Conservation (phyloP, 495 filamentous ascomycete species). For the Niebla homalea region DNA sequence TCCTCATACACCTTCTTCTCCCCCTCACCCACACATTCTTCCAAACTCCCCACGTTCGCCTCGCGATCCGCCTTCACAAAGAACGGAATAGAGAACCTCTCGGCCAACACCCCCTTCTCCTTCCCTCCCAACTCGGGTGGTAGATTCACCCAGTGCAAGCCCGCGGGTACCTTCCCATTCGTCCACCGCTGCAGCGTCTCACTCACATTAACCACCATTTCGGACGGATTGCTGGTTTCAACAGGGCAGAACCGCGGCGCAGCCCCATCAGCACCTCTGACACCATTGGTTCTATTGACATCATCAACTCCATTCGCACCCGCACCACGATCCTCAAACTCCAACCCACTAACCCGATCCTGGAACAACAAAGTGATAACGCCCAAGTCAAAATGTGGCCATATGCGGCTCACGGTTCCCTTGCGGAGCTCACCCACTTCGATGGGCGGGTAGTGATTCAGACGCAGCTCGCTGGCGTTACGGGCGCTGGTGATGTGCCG, state of each 20-base stretch:
- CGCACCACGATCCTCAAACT: slow-evolving; percentile 27
- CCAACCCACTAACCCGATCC: slow-evolving; percentile 31
- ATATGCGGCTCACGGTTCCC: slow-evolving; percentile 21
- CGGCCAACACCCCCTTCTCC: not conserved
- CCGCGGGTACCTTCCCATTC: slow-evolving; percentile 6
- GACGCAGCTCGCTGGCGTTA: slow-evolving; percentile 20
- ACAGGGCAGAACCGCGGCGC: slow-evolving; percentile 27
- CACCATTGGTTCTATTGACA: no score
- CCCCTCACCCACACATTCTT: not conserved
- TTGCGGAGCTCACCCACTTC: slow-evolving; percentile 12
- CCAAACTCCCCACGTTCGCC: not conserved
- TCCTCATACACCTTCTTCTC: not conserved
- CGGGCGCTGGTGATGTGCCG: not conserved
- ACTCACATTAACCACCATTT: slow-evolving; percentile 35
- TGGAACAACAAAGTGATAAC: slow-evolving; percentile 38
- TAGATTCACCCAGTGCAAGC: slow-evolving; percentile 7
- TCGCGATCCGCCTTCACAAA: slow-evolving; percentile 5
- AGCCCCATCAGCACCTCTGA: no score
- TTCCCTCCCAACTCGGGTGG: not conserved
- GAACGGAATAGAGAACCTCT: not conserved
- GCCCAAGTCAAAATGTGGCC: slow-evolving; percentile 34
- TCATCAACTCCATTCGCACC: slow-evolving; percentile 11
- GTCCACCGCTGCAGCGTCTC: slow-evolving; percentile 15
- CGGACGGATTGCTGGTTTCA: slow-evolving; percentile 17
- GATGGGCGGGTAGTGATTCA: slow-evolving; percentile 31